Percentiles rank a stretch among this genome's conserved stretches.
Conservation (phyloP, 2,329 filamentous ascomycete genomes). For the Alternaria ethzedia region DNA sequence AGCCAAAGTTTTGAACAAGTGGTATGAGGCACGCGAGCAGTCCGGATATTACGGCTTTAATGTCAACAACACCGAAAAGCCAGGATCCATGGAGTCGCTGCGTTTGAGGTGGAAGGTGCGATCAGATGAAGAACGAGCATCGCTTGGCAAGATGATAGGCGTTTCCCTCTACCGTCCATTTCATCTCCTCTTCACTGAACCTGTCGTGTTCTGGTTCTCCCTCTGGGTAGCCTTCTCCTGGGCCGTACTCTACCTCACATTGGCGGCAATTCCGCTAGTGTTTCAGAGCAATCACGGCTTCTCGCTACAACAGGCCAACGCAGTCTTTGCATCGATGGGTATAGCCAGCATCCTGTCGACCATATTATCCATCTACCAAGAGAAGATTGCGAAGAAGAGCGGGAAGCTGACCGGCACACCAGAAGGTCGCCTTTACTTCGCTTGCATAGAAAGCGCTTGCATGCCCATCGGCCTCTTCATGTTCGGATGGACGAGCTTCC, state of each 20-base stretch:
- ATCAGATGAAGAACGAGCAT: conserved; percentile 76
- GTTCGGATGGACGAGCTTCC: conserved; percentile 74
- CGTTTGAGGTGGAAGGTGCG: conserved; percentile 81
- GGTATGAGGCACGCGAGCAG: conserved; percentile 76
- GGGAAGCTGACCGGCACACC: conserved; percentile 56
- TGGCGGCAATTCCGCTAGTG: conserved; percentile 79
- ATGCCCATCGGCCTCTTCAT: conserved; percentile 82
- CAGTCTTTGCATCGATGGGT: conserved; percentile 76
- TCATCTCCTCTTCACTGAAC: conserved; percentile 75
- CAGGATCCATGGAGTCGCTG: conserved; percentile 44
- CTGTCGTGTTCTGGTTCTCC: conserved; percentile 84
- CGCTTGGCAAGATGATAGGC: conserved; percentile 71
- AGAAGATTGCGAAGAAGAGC: conserved; percentile 64
- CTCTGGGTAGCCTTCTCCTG: conserved; percentile 90
- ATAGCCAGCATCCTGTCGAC: conserved; percentile 72
- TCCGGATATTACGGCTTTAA: conserved; percentile 66
- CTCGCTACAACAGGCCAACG: conserved; percentile 69
- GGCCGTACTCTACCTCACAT: conserved; percentile 86
- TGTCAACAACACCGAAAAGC: conserved; percentile 42
- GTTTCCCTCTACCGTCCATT: conserved; percentile 81
- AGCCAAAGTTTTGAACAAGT: conserved; percentile 74
- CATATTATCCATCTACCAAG: conserved; percentile 72
- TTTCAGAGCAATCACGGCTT: conserved; percentile 74
- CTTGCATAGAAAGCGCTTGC: conserved; percentile 75
- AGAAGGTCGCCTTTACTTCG: conserved; percentile 82